Conservation (phyloP, 257 asterid species). For the Gardenia jasminoides region DNA sequence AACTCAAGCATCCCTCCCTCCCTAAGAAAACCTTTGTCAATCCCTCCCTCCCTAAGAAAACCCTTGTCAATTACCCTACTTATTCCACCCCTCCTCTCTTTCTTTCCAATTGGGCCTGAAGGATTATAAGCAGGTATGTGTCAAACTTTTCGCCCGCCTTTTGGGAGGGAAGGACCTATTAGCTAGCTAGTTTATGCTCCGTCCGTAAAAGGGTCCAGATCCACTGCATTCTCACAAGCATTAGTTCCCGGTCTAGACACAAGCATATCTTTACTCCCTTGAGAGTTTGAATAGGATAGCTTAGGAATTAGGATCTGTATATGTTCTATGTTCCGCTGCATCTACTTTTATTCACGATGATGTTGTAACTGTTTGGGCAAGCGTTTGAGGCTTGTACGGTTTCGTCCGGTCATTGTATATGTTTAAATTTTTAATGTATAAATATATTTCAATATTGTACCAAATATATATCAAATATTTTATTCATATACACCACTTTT, state of each 20-base stretch:
- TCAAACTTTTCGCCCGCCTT: not conserved
- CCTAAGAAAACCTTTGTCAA: not conserved
- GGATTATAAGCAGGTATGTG: not conserved
- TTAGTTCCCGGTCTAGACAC: not conserved
- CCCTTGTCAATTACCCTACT: not conserved
- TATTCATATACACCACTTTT: too few species aligned
- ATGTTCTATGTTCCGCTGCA: too few species aligned
- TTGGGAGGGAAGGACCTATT: not conserved
- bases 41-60: too few species aligned
- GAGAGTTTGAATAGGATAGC: not conserved
- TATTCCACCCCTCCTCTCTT: not conserved
- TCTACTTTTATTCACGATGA: too few species aligned
- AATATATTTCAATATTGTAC: too few species aligned
- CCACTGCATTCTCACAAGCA: not conserved
- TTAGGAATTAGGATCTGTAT: not conserved
- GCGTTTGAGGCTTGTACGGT: too few species aligned
- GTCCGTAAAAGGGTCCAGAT: not conserved
- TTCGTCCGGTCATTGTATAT: too few species aligned
- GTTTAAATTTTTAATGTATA: too few species aligned
- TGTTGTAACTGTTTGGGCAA: too few species aligned
- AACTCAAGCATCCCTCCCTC: constrained; percentile 23
- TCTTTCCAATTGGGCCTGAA: not conserved
- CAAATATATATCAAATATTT: too few species aligned
- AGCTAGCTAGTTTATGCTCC: too few species aligned
- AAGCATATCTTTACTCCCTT: not conserved